These are phyloP conservation scores for Penicillium canariense DNA, from an alignment of 495 filamentous ascomycete genomes.

Conservation along the genomic window DNA sequence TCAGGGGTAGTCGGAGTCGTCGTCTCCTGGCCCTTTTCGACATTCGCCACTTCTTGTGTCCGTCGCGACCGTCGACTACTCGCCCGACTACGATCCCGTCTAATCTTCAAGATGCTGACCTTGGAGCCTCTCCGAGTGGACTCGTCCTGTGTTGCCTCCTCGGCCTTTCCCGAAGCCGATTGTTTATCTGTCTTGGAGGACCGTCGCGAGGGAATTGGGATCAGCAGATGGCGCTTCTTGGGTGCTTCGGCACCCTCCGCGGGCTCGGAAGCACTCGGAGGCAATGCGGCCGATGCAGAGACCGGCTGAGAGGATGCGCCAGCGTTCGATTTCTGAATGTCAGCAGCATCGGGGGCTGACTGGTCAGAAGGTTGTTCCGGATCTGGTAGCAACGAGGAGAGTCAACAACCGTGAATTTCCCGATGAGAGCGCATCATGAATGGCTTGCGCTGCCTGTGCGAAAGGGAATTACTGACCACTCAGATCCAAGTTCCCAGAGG, in stretches of 20 bases:
- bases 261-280: slow-evolving; percentile 4
- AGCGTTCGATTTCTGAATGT: slow-evolving; percentile 23
- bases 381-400: slow-evolving; percentile 20
- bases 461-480: slow-evolving; percentile 14
- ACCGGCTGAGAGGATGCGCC: slow-evolving; percentile 25
- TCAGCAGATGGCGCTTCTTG: slow-evolving; percentile 58
- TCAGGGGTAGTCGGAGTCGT: slow-evolving; percentile 26
- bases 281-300: slow-evolving; percentile 22
- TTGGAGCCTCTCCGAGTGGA: slow-evolving; percentile 63
- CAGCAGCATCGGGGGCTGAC: slow-evolving; percentile 27
- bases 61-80: slow-evolving; percentile 58
- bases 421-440: neutral
- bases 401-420: slow-evolving; percentile 12
- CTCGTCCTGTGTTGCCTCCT: slow-evolving; percentile 62
- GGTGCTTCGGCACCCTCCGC: slow-evolving; percentile 26
- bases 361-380: slow-evolving; percentile 31
- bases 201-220: slow-evolving; percentile 64
- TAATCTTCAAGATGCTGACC: slow-evolving; percentile 64
- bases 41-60: slow-evolving; percentile 40
- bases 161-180: slow-evolving; percentile 60
- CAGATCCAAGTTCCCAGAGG: slow-evolving; percentile 27
- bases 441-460: neutral
- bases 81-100: slow-evolving; percentile 66
- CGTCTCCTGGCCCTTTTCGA: slow-evolving; percentile 36
- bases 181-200: slow-evolving; percentile 64